These are phyloP conservation scores for Zizania palustris DNA, from an alignment of 202 grass and related monocot species.

Conservation along the genomic window DNA sequence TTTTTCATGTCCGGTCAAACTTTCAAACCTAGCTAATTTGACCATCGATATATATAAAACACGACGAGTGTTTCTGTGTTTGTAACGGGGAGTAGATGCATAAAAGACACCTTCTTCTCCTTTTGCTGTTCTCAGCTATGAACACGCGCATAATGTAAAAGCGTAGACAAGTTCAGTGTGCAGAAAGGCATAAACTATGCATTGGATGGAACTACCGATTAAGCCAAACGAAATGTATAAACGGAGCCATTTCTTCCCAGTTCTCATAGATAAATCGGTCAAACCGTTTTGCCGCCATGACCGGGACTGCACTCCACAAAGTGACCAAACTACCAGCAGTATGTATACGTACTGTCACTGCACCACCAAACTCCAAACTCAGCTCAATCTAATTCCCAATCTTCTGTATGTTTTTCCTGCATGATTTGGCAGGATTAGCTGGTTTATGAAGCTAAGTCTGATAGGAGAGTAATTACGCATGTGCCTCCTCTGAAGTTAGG, in stretches of 20 bases:
- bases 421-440: conserved; percentile 5
- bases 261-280: neutral
- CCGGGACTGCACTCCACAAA: conserved; percentile 17
- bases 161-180: neutral
- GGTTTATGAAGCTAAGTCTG: neutral
- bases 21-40: neutral
- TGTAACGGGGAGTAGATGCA: neutral
- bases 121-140: neutral
- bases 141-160: neutral
- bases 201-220: neutral
- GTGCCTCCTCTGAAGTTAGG: conserved; percentile 7
- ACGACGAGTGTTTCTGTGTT: no score
- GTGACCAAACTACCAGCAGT: conserved; percentile 32
- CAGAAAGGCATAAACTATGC: neutral
- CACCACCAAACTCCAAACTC: conserved; percentile 4
- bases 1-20: no score
- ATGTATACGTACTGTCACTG: conserved; percentile 15
- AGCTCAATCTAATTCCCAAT: neutral
- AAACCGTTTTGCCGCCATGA: conserved; percentile 33
- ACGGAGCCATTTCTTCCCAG: neutral
- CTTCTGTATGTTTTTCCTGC: neutral
- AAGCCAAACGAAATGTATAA: neutral
- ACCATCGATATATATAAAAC: neutral
- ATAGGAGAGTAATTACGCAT: neutral
- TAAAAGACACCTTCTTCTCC: neutral